Percentiles rank a stretch among this genome's conserved stretches.
Conservation (phyloP, 1,284 basidiomycete species). For the Gymnopus androsaceus region DNA sequence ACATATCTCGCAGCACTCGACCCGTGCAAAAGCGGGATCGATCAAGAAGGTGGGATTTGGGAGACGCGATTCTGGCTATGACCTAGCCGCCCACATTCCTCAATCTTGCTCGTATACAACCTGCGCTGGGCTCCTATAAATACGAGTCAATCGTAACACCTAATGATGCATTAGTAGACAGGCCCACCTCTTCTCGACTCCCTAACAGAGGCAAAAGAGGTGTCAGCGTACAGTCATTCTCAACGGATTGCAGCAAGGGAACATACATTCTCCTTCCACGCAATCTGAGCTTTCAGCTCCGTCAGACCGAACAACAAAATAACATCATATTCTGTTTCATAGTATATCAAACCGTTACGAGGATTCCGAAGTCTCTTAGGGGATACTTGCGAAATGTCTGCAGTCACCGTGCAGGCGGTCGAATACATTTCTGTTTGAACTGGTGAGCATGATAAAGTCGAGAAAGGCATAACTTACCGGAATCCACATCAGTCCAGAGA, state of each 20-base stretch:
- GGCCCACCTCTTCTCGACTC: not conserved
- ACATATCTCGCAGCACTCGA: too few relatives aligned
- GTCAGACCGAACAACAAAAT: conserved; percentile 48
- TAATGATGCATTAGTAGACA: not conserved
- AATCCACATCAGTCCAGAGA: conserved; percentile 28
- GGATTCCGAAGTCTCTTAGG: conserved; percentile 21
- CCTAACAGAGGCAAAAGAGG: not conserved
- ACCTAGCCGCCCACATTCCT: too few relatives aligned
- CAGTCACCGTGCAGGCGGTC: conserved; percentile 38
- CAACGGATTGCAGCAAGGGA: not conserved
- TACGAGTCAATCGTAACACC: not conserved
- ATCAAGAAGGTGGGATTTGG: too few relatives aligned
- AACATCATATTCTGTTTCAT: conserved; percentile 36
- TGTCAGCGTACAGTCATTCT: not conserved
- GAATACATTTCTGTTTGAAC: conserved; percentile 33
- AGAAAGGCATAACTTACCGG: conserved; percentile 17
- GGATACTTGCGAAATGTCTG: conserved; percentile 32
- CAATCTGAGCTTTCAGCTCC: conserved; percentile 46
- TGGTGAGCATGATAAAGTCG: not conserved
- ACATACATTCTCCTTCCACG: conserved; percentile 45
- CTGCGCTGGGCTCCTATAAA: conserved; percentile 6
- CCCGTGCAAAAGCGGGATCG: too few relatives aligned
- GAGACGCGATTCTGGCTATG: too few relatives aligned
- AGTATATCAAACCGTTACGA: conserved; percentile 30
- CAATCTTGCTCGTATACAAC: conserved; percentile 10